phyloP scores from a whole-genome alignment of 176 grass and related monocot genomes.

The Eremochloa ophiuroides region DNA sequence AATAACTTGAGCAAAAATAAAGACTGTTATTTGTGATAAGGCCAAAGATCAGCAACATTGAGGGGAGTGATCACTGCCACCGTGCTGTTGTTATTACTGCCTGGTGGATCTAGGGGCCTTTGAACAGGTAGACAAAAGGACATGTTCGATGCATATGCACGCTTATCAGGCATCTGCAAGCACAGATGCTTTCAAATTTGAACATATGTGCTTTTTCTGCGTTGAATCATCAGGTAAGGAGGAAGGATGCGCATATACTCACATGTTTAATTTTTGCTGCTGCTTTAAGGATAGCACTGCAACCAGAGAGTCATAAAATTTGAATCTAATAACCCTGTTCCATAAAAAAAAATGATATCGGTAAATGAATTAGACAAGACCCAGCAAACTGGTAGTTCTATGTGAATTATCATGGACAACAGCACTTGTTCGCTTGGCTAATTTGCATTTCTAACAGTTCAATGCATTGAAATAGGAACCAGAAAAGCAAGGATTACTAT shows the following conservation, averaged over 20 bases:
- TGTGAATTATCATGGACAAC: constrained; percentile 1
- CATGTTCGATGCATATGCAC: constrained; percentile 27
- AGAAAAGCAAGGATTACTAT: constrained; percentile 16
- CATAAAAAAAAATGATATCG: constrained; percentile 17
- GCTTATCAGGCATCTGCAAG: constrained; percentile 23
- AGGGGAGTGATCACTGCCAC: constrained; percentile 30
- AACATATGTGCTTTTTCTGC: constrained; percentile 8
- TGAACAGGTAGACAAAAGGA: constrained; percentile 17
- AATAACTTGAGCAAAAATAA: constrained; percentile 27
- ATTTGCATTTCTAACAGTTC: constrained; percentile 9
- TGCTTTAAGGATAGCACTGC: constrained; percentile 8
- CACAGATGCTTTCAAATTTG: constrained; percentile 21
- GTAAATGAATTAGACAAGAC: neutral
- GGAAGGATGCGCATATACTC: neutral
- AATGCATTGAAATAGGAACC: constrained; percentile 1
- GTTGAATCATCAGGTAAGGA: neutral
- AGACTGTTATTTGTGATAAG: constrained; percentile 12
- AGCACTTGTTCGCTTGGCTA: neutral
- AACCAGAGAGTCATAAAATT: neutral
- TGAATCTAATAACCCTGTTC: constrained; percentile 13
- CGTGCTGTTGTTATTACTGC: constrained; percentile 46
- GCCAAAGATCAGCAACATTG: constrained; percentile 25
- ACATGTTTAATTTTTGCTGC: neutral
- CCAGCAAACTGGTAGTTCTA: constrained; percentile 4
- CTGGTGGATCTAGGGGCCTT: constrained; percentile 29